Base-by-base conservation (phyloP, 1,139 yeast genomes). In the Hemisphaericaspora subhashii region DNA sequence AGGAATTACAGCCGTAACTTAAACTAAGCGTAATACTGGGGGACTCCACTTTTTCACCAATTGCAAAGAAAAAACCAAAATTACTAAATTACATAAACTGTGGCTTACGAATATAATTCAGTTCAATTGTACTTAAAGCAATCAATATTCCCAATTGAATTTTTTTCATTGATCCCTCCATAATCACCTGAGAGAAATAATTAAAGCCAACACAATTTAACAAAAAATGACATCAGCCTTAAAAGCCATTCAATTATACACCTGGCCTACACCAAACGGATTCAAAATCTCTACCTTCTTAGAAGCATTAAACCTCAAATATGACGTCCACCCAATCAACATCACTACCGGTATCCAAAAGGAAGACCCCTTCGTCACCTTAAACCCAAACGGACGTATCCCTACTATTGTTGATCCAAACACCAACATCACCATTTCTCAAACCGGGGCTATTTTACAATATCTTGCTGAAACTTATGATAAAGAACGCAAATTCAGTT, bases 321-420 rank as follows among this genome's bases (percentile, higher is more conserved):
- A 78, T 53, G 68, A 77, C 34, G 62, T 66, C 31, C 58, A 69
- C 31, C 44, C 46, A n/a, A 54, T 81, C 38, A 72, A 74, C 46
- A 57, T 80, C 36, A 12, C 45, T 2, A 60, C 54, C 18, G 58
- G 61, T 35, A 72, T 53, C 12, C 79, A 73, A 44, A 80, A 81
- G 52, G 66, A 70, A 44, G 73, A 66, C 2, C 77, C 81, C 79
- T 81, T 68, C 50, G 54, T 76, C 39, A 60, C 70, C 38, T 57
- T 78, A 50, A 79, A 81, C 53, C 81, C 83, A 20, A 80, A 81
- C 50, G 86, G 86, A 12, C 65, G 82, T 46, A 77, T 81, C 40
- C 87, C 87, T 13, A 69, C 79, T 1, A 54, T 81, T 15, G 66
- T 69, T 3, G 82, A 79, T 50, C 63, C 66, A 36, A 56, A 56